phyloP scores from a whole-genome alignment of 192 early-diverging fungal genomes.

The Coemansia sp. region DNA sequence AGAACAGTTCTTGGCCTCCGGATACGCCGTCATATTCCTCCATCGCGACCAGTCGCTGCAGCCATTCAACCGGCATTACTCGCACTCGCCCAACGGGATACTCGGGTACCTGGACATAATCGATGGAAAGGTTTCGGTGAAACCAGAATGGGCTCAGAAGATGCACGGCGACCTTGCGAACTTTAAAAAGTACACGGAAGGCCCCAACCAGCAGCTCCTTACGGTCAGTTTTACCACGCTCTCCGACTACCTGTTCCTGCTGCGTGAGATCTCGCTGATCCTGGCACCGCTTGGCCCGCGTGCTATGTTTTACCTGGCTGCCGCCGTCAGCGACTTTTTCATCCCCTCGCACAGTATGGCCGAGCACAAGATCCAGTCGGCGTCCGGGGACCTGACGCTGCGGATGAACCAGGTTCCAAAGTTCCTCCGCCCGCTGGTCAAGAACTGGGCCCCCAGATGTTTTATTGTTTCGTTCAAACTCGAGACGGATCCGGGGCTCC shows the following conservation, averaged over 20 bases:
- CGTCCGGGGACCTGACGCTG: constrained; percentile 79
- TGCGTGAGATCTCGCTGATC: constrained; percentile 71
- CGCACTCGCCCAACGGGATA: constrained; percentile 73
- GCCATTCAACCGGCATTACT: constrained; percentile 90
- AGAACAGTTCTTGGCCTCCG: constrained; percentile 85
- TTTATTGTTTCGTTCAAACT: constrained; percentile 98
- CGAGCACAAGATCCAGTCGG: constrained; percentile 98
- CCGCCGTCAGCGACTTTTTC: constrained; percentile 98
- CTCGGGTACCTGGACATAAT: constrained; percentile 78
- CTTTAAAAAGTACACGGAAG: constrained; percentile 63
- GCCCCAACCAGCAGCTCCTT: constrained; percentile 61
- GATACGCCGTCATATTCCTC: constrained; percentile 96
- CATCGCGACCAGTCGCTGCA: constrained; percentile 90
- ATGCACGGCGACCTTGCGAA: constrained; percentile 65
- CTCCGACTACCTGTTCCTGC: constrained; percentile 87
- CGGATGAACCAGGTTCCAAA: constrained; percentile 97
- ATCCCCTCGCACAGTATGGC: constrained; percentile 91
- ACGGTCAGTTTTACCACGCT: constrained; percentile 88
- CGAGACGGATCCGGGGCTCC: constrained; percentile 84
- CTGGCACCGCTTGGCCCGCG: constrained; percentile 65
- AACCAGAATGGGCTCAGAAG: constrained; percentile 63
- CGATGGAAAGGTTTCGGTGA: constrained; percentile 65
- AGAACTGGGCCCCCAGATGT: constrained; percentile 83
- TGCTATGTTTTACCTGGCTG: constrained; percentile 95
- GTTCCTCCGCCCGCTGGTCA: constrained; percentile 89